Evolutionary conservation across 2,329 filamentous ascomycete species (phyloP), one percentile per base, ranked within the genome.

Genomic region (Lasiodiplodia citricola): DNA sequence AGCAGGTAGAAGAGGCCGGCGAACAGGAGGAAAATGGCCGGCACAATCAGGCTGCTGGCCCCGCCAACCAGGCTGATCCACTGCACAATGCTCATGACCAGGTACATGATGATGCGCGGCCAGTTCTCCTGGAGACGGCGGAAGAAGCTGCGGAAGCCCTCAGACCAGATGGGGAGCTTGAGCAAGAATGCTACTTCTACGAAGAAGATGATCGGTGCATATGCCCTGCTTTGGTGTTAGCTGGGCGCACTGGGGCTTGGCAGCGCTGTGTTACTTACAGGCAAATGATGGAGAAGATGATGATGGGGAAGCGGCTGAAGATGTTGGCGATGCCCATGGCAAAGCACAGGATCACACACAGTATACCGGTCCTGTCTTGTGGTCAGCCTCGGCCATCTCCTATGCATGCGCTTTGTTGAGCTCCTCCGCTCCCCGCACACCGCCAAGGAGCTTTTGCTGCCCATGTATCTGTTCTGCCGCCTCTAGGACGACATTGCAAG

Each of bases 121-220:
- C 94, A 98, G 85, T 97, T 98, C 70, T 94, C 97, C 72, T 93
- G 93, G 85, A 99, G 92, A 77, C 88, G 91, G 81, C 95, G 94
- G 81, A 99, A 95, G 79, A 94, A 91, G 73, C 83, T 85, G 80
- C 99, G 96, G 83, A 99, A 99, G 72, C 88, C 90, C 72, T 90
- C 82, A 16, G 95, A 98, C 6, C 96, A 99, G 69, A 96, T 96
- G 85, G 96, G 99, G 84, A 99, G 97, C 82, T 96, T 92, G 71
- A 99, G 90, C 69, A 99, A 92, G 70, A 98, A 90, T 35, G 96
- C 96, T 21, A 99, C 91, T 81, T 99, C 83, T 73, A 85, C 82
- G 76, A 85, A 85, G 75, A 85, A 78, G 74, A 85, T 82, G 73
- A 85, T 75, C 78, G 85, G 84, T 68, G 82, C 73, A 72, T 75